phyloP scores from a whole-genome alignment of 495 filamentous ascomycete genomes.

The Annulohypoxylon bovei region DNA sequence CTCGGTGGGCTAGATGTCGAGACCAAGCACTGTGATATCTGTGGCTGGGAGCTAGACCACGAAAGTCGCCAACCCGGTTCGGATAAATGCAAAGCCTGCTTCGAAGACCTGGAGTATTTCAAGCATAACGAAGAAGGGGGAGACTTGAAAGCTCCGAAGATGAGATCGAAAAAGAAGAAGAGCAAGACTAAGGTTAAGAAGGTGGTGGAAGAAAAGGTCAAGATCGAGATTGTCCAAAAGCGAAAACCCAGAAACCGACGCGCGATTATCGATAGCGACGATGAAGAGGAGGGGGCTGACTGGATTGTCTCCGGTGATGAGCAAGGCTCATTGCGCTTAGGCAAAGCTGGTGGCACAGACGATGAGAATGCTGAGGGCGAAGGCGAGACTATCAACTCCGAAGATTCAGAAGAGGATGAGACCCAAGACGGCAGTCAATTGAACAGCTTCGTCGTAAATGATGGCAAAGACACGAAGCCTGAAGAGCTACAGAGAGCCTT shows the following conservation, averaged over 20 bases:
- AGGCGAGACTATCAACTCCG: slow-evolving; percentile 77
- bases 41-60: slow-evolving; percentile 73
- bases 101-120: slow-evolving; percentile 66
- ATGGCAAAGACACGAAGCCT: slow-evolving; percentile 47
- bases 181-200: slow-evolving; percentile 59
- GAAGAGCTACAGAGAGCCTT: slow-evolving; percentile 38
- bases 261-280: slow-evolving; percentile 70
- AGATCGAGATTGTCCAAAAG: slow-evolving; percentile 49
- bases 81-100: slow-evolving; percentile 72
- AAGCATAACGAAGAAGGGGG: slow-evolving; percentile 52
- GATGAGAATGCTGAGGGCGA: slow-evolving; percentile 89
- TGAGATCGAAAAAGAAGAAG: slow-evolving; percentile 45
- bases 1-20: slow-evolving; percentile 84
- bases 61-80: slow-evolving; percentile 66
- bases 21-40: slow-evolving; percentile 88
- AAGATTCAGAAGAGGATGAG: slow-evolving; percentile 62
- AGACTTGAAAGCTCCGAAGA: slow-evolving; percentile 42
- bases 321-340: slow-evolving; percentile 65
- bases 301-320: slow-evolving; percentile 79
- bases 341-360: slow-evolving; percentile 80
- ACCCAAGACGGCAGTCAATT: slow-evolving; percentile 58
- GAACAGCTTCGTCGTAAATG: slow-evolving; percentile 58
- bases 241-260: slow-evolving; percentile 63
- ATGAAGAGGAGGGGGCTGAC: slow-evolving; percentile 75
- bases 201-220: slow-evolving; percentile 58